A percentile compares a stretch with the other conserved stretches of the same genome.
Conservation (phyloP, 305 asterid species). For the Fraxinus floribunda region DNA sequence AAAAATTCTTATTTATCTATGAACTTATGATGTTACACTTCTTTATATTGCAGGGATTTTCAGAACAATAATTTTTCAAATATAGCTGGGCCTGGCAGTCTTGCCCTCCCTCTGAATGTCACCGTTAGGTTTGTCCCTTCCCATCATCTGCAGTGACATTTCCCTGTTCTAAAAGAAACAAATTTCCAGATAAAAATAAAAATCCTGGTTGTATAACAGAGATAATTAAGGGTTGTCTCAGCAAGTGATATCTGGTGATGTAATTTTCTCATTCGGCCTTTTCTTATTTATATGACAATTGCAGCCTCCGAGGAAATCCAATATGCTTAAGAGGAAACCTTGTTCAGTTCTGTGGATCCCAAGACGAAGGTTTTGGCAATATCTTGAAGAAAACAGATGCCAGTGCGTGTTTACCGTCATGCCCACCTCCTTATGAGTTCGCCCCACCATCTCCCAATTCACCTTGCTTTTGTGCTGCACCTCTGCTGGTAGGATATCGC, state of each 20-base stretch:
- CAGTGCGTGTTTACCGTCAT: conserved; percentile 43
- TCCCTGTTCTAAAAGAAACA: neutral
- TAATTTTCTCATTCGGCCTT: neutral
- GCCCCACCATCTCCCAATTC: conserved; percentile 50
- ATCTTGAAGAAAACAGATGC: conserved; percentile 26
- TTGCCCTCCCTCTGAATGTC: conserved; percentile 46
- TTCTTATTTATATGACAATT: conserved; percentile 16
- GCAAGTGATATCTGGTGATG: neutral
- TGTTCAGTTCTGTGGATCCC: conserved; percentile 51
- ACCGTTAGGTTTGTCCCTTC: conserved; percentile 44
- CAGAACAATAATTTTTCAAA: conserved; percentile 51
- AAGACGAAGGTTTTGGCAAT: conserved; percentile 36
- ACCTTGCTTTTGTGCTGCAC: conserved; percentile 78
- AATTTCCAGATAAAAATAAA: neutral
- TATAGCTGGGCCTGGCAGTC: conserved; percentile 47
- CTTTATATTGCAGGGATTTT: conserved; percentile 69
- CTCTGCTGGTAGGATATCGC: conserved; percentile 77
- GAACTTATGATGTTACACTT: neutral
- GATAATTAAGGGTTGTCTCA: neutral
- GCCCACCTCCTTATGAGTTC: conserved; percentile 67
- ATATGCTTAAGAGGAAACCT: conserved; percentile 44
- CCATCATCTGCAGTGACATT: neutral
- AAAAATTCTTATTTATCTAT: conserved; percentile 4
- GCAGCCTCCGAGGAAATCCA: conserved; percentile 91
- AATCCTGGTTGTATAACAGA: neutral